Evolutionary conservation across 306 rosid genomes (phyloP), one percentile per base, ranked within the genome.

Genomic region (Pterocarpus macrocarpus): DNA sequence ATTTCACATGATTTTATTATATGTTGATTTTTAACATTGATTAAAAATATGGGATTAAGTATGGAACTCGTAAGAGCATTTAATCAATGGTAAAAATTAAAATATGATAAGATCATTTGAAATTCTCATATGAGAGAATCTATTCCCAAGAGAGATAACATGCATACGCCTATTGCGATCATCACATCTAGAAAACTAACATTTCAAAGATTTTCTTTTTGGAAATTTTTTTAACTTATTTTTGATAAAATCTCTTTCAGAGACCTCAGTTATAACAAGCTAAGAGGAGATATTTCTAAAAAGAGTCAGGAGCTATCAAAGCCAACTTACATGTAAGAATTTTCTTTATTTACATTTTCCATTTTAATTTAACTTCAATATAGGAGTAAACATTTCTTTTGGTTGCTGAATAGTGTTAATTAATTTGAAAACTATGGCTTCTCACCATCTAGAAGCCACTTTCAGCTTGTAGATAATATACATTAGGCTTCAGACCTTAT

Each of bases 241-340:
- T 22, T 22, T 22, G 28, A 22, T 22, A 22, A 22, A 22, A 22
- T 82, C 34, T 39, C 50, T 72, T 71, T 56, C 93, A 92, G 94
- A 73, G 97, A 92, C 78, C 87, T 92, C 41, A 90, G 97, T 83
- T 92, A 85, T 45, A 90, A 92, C 86, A 89, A 85, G 56, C 71
- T 90, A 71, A 22, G 49, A 0, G 97, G 92, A 56, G 35, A 1
- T 56, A 76, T 90, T 63, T 90, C 91, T 0, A 15, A 3, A 16
- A 78, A 13, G 77, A 52, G 62, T 69, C 2, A 1, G 3, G 28
- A 38, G 5, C 79, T 86, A 52, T 1, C 5, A 39, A 0, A 8
- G 0, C 3, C 49, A 39, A 36, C 71, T 5, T 17, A 77, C 75
- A 53, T 89, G 97, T 92, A 85, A 83, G 91, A 61, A 52, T 66